Conservation (phyloP, 495 filamentous ascomycete species). For the Rusavskia elegans region DNA sequence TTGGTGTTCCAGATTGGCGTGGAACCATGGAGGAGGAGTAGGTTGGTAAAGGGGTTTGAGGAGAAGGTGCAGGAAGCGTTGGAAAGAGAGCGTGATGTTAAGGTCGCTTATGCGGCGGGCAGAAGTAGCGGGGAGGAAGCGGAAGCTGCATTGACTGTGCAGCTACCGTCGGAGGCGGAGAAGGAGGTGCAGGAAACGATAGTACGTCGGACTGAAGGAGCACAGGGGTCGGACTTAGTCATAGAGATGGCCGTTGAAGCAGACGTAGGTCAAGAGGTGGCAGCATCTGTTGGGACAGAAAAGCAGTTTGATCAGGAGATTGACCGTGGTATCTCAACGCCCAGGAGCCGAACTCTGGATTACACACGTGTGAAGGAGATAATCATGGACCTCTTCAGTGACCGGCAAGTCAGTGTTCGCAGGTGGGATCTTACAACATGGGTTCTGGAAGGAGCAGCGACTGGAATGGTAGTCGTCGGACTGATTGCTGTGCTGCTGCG, state of each 20-base stretch:
- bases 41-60: constrained; percentile 64
- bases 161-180: neutral
- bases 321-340: neutral
- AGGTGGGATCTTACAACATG: constrained; percentile 61
- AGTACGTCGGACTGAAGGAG: neutral
- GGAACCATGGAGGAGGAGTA: constrained; percentile 75
- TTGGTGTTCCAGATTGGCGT: constrained; percentile 81
- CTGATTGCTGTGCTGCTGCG: constrained; percentile 39
- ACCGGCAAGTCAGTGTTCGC: constrained; percentile 45
- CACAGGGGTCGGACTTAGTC: neutral
- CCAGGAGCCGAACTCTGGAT: constrained; percentile 9
- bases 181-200: neutral
- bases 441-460: constrained; percentile 54
- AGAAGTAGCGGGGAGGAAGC: constrained; percentile 8
- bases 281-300: constrained; percentile 2
- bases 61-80: constrained; percentile 69
- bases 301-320: neutral
- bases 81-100: constrained; percentile 39
- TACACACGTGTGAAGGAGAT: constrained; percentile 34
- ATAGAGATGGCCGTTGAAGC: constrained; percentile 2
- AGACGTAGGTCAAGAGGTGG: neutral
- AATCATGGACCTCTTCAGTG: constrained; percentile 45
- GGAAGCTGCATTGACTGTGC: constrained; percentile 3
- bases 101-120: constrained; percentile 12
- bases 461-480: constrained; percentile 48